These are phyloP conservation scores for Rubia occidens DNA, from an alignment of 305 asterid genomes.

Conservation along the genomic window DNA sequence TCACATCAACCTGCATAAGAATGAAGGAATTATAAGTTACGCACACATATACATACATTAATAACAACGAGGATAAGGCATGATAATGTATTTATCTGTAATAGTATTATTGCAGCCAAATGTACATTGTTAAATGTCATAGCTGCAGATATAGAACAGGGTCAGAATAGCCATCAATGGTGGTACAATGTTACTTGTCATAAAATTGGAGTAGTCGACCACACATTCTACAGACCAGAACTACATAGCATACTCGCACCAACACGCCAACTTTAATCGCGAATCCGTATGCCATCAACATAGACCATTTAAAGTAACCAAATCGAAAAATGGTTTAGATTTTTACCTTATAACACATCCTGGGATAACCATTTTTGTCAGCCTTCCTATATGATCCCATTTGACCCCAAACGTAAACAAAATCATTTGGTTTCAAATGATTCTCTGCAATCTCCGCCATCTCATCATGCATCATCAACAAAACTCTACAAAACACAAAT, in stretches of 20 bases:
- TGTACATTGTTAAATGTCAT: neutral
- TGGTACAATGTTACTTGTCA: neutral
- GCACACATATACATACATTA: too few species aligned
- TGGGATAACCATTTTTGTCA: slow-evolving; percentile 25
- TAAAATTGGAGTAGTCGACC: too few species aligned
- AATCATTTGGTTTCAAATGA: slow-evolving; percentile 52
- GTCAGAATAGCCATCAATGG: neutral
- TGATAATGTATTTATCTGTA: neutral
- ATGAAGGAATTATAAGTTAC: neutral
- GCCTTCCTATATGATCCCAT: slow-evolving; percentile 37
- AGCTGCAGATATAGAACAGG: neutral
- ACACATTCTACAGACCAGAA: neutral
- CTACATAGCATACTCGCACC: neutral
- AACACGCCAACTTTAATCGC: neutral
- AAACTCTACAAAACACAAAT: slow-evolving; percentile 28
- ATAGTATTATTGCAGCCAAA: neutral
- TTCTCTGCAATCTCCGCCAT: slow-evolving; percentile 42
- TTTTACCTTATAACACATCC: slow-evolving; percentile 29
- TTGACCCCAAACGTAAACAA: slow-evolving; percentile 55
- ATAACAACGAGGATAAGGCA: neutral
- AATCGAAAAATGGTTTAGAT: neutral
- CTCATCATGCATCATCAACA: slow-evolving; percentile 49
- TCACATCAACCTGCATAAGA: slow-evolving; percentile 38
- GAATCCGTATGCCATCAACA: neutral
- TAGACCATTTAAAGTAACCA: neutral